These are phyloP conservation scores for Lachancea waltii DNA, from an alignment of 805 yeast species.

Conservation along the genomic window DNA sequence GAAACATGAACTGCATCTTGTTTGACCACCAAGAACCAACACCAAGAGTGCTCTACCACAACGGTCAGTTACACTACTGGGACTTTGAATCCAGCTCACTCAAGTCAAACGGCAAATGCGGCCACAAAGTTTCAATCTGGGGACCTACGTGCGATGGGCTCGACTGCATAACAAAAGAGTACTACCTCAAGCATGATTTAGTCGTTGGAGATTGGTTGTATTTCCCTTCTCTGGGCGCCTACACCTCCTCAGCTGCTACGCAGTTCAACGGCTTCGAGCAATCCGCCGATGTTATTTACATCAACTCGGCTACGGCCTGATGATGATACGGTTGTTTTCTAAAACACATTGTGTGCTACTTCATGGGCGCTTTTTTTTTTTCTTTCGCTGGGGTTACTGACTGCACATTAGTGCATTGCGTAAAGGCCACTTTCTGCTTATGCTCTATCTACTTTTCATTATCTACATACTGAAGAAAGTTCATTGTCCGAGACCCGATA, in stretches of 20 bases:
- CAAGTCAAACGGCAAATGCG: constrained; percentile 9
- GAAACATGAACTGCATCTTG: constrained; percentile 87
- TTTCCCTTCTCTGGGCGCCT: constrained; percentile 81
- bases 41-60: constrained; percentile 58
- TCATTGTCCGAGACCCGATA: no score
- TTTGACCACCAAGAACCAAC: constrained; percentile 84
- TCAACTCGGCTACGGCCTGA: constrained; percentile 47
- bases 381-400: no score
- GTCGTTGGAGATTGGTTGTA: constrained; percentile 89
- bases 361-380: no score
- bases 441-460: no score
- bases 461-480: no score
- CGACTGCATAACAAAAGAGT: constrained; percentile 63
- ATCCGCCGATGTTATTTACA: constrained; percentile 53
- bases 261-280: constrained; percentile 83
- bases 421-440: no score
- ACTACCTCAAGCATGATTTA: constrained; percentile 52
- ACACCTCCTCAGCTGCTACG: constrained; percentile 89
- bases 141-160: constrained; percentile 98
- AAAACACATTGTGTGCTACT: no score
- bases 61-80: constrained; percentile 40
- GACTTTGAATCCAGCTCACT: constrained; percentile 27
- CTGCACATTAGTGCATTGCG: no score
- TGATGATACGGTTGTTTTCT: no score
- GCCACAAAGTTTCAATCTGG: constrained; percentile 68